A percentile compares a stretch with the other conserved stretches of the same genome.
Conservation (phyloP, 495 filamentous ascomycete species). For the Tuber aestivum region DNA sequence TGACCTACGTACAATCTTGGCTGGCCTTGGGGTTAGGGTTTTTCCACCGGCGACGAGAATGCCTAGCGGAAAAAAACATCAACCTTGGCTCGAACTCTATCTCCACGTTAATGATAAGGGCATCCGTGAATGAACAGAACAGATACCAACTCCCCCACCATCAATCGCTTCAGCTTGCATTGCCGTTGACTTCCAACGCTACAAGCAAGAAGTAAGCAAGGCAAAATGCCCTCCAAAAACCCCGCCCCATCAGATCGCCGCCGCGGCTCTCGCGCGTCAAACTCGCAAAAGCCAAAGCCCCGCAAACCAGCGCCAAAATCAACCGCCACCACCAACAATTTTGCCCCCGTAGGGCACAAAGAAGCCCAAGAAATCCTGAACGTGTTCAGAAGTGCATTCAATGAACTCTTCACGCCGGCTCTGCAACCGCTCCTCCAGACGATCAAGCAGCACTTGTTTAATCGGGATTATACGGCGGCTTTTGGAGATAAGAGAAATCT, state of each 20-base stretch:
- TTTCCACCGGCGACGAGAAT: neutral
- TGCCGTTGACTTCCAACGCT: neutral
- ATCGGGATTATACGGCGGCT: conserved; percentile 72
- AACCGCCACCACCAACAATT: neutral
- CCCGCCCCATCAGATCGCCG: conserved; percentile 33
- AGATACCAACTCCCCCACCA: neutral
- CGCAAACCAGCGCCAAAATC: conserved; percentile 13
- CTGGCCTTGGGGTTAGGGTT: neutral
- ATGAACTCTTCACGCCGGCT: conserved; percentile 46
- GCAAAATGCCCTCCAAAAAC: conserved; percentile 28
- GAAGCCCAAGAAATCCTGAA: conserved; percentile 66
- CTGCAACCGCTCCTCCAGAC: conserved; percentile 60
- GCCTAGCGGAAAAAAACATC: neutral
- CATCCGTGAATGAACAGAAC: neutral
- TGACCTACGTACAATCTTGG: neutral
- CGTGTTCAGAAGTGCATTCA: conserved; percentile 63
- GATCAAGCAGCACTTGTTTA: conserved; percentile 76
- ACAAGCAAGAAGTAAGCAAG: neutral
- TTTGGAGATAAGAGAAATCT: conserved; percentile 63
- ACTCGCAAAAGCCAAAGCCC: conserved; percentile 17
- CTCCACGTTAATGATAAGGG: neutral
- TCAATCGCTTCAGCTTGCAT: neutral
- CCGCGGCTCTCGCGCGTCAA: conserved; percentile 25
- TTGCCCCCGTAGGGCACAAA: neutral
- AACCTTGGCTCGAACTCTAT: neutral